Conservation (phyloP, 768 basidiomycete genomes). For the Leucocoprinus leucothites region DNA sequence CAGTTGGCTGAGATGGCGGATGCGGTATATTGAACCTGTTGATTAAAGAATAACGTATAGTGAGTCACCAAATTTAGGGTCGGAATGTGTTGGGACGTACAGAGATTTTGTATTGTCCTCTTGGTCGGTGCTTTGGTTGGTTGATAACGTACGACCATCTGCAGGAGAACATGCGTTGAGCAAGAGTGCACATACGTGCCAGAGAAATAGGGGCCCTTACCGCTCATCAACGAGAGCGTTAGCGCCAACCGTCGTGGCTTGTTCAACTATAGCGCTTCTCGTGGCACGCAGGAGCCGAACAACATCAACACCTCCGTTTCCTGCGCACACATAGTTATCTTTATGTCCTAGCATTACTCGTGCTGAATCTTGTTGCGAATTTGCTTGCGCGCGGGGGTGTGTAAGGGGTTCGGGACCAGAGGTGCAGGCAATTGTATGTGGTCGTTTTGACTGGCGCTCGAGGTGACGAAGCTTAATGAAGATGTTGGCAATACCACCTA, state of each 20-base stretch:
- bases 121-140: slow-evolving; percentile 44
- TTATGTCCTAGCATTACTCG: slow-evolving; percentile 26
- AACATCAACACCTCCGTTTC: slow-evolving; percentile 52
- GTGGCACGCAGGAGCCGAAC: slow-evolving; percentile 53
- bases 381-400: slow-evolving; percentile 31
- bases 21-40: slow-evolving; percentile 62
- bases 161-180: slow-evolving; percentile 1
- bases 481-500: slow-evolving; percentile 47
- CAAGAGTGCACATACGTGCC: background rate
- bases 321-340: slow-evolving; percentile 55
- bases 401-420: slow-evolving; percentile 38
- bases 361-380: slow-evolving; percentile 9
- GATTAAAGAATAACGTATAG: background rate
- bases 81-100: too few relatives aligned
- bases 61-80: too few relatives aligned
- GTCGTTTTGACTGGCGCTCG: slow-evolving; percentile 22
- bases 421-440: slow-evolving; percentile 27
- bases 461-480: slow-evolving; percentile 51
- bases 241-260: slow-evolving; percentile 46
- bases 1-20: slow-evolving; percentile 49
- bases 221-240: slow-evolving; percentile 67
- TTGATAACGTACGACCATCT: slow-evolving; percentile 69
- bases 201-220: slow-evolving; percentile 37
- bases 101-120: slow-evolving; percentile 56
- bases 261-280: slow-evolving; percentile 46